A percentile compares a stretch with the other conserved stretches of the same genome.
phyloP scores from a whole-genome alignment of 139 green algal species.

The Chlorella ohadii region DNA sequence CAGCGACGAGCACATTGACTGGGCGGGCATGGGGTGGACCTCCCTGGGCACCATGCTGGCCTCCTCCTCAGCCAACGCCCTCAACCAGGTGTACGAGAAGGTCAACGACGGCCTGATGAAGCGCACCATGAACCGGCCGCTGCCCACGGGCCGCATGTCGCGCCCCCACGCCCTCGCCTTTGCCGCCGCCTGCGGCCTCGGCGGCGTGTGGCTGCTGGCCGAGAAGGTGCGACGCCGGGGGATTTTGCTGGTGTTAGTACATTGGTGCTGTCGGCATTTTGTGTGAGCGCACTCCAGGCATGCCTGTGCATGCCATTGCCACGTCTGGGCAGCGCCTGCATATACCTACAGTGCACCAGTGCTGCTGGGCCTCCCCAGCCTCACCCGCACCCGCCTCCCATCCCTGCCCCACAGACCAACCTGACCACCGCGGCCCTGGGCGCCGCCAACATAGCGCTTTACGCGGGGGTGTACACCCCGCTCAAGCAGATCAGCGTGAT shows the following conservation, averaged over 20 bases:
- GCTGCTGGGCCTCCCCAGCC: no score
- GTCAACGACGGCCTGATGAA: conserved; percentile 87
- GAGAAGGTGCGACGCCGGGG: conserved; percentile 58
- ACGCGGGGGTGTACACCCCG: conserved; percentile 96
- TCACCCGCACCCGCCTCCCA: neutral
- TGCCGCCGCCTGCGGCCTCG: conserved; percentile 70
- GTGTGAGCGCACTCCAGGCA: no score
- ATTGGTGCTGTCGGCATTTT: no score
- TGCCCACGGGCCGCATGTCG: conserved; percentile 86
- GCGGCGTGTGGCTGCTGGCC: conserved; percentile 76
- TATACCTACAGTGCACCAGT: no score
- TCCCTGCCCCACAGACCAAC: conserved; percentile 81
- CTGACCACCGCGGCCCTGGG: conserved; percentile 82
- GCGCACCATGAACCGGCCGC: conserved; percentile 88
- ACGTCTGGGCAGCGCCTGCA: no score
- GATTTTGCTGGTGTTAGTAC: no score
- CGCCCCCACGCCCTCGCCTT: conserved; percentile 82
- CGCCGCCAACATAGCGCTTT: conserved; percentile 95
- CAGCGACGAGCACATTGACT: conserved; percentile 78
- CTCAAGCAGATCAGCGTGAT: conserved; percentile 90
- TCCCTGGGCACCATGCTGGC: conserved; percentile 88
- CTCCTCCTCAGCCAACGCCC: conserved; percentile 91
- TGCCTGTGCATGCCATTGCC: neutral
- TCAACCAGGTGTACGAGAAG: conserved; percentile 97
- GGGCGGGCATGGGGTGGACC: conserved; percentile 78